These are phyloP conservation scores for Blastomyces parvus DNA, from an alignment of 2,329 filamentous ascomycete genomes.

Conservation along the genomic window DNA sequence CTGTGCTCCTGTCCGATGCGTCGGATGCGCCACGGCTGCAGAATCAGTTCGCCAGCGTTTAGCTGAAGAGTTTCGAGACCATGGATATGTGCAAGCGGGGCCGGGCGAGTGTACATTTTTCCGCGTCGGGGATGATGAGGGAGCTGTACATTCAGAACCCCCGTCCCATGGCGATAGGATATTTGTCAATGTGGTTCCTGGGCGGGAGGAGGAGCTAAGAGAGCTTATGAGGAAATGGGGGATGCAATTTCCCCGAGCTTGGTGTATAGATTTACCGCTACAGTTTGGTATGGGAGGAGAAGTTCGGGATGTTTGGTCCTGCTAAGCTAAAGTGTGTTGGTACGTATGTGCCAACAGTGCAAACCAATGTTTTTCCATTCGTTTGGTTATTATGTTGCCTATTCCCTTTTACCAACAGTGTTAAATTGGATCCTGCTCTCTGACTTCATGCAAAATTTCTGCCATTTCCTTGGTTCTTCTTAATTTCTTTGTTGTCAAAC, in stretches of 20 bases:
- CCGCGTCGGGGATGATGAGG: slow-evolving; percentile 4
- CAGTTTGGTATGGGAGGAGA: slow-evolving; percentile 10
- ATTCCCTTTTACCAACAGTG: not conserved
- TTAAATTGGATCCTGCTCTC: not conserved
- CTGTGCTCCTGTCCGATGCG: slow-evolving; percentile 37
- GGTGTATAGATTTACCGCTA: slow-evolving; percentile 19
- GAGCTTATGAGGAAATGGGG: slow-evolving; percentile 26
- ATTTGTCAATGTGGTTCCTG: slow-evolving; percentile 32
- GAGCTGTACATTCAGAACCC: slow-evolving; percentile 3
- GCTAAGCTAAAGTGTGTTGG: not conserved
- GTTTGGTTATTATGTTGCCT: not conserved
- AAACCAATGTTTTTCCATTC: not conserved
- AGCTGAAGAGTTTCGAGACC: slow-evolving; percentile 19
- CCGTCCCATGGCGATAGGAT: slow-evolving; percentile 22
- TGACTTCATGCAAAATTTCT: not conserved
- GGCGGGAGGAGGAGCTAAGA: slow-evolving; percentile 24
- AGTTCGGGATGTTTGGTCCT: slow-evolving; percentile 15
- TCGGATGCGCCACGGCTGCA: slow-evolving; percentile 36
- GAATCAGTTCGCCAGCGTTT: slow-evolving; percentile 34
- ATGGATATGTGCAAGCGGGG: slow-evolving; percentile 9
- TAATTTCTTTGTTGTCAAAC: not conserved
- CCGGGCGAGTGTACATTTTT: slow-evolving; percentile 5
- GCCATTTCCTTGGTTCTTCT: not conserved
- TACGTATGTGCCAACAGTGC: not conserved
- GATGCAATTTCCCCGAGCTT: slow-evolving; percentile 23